Evolutionary conservation across 345 rosid species (phyloP), one percentile per base, ranked within the genome.

Genomic region (Populus deltoides): DNA sequence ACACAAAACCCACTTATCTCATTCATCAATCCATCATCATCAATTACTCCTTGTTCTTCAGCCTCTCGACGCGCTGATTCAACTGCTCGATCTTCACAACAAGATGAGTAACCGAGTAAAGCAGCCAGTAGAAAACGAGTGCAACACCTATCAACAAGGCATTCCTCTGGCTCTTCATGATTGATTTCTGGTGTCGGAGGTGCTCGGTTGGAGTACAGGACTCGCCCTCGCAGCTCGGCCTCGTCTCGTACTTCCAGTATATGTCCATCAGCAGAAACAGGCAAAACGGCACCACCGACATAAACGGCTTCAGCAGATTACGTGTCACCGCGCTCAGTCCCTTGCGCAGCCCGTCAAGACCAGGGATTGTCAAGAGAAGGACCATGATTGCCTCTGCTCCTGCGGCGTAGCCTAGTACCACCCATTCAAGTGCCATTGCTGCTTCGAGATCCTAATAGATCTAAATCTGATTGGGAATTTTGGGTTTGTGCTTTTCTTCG

Each of bases 141-240:
- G 85, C 82, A 10, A 78, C 73, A 6, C 78, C 78, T 22, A 83
- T 83, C 8, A 83, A 71, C 55, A 83, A 77, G 8, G 80, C 85
- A 75, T 83, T 83, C 67, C 85, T 57, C 85, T 83, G 85, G 79
- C 85, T 83, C 78, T 75, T 79, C 85, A 82, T 82, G 70, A 82
- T 82, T 13, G 82, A 78, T 39, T 82, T 82, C 85, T 82, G 80
- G 72, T 82, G 82, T 4, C 80, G 82, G 71, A 83, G 85, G 70
- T 75, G 75, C 80, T 79, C 82, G 31, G 80, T 59, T 17, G 82
- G 80, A 17, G 77, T 66, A 74, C 85, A 82, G 18, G 79, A 78
- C 7, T 75, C 78, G 1, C 68, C 77, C 12, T 75, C 80, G 47
- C 85, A 83, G 74, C 31, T 68, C 24, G 85, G 85, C 25, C 75